Base-by-base conservation (phyloP, 345 rosid genomes). In the Melaleuca quinquenervia region DNA sequence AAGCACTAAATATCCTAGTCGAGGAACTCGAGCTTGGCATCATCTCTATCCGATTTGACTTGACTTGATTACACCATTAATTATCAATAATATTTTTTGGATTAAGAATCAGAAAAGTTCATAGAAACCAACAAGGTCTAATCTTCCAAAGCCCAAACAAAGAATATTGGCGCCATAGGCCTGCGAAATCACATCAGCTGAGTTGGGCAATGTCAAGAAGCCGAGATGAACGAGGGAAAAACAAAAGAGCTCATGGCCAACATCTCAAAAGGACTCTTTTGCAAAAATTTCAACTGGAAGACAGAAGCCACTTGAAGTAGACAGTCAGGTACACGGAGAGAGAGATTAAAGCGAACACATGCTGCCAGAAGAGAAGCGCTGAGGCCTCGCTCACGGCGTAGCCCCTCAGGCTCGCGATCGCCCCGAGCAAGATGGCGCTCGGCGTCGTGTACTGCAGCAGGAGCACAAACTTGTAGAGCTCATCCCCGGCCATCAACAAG, bases 301-400 rank as follows among this genome's bases (percentile, higher is more conserved):
- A 1, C 48, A 70, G 24, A 15, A 70, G 92, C 91, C 55, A 91
- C 84, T 91, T 96, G 85, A 96, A 94, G 93, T 95, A 96, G 88
- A 95, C 53, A 48, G 93, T 87, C 44, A 95, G 89, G 82, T 94
- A 97, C 51, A 95, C 84, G 10, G 99, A 93, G 62, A 97, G 92
- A 52, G 99, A 94, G 87, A 95, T 86, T 15, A 96, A 90, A 1
- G 99, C 99, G 58, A 93, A 87, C 20, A 94, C 85, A 82, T 96
- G 98, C 87, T 97, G 98, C 99, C 99, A 97, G 91, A 97, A 97
- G 74, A 96, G 92, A 90, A 97, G 93, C 20, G 97, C 97, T 0
- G 99, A 95, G 27, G 98, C 96, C 89, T 96, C 99, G 78, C 91
- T 91, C 44, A 95, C 98, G 1, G 97, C 99, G 51, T 96, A 96